Evolutionary conservation across 768 basidiomycete genomes (phyloP).

Genomic region (Hirschioporus abietinus): DNA sequence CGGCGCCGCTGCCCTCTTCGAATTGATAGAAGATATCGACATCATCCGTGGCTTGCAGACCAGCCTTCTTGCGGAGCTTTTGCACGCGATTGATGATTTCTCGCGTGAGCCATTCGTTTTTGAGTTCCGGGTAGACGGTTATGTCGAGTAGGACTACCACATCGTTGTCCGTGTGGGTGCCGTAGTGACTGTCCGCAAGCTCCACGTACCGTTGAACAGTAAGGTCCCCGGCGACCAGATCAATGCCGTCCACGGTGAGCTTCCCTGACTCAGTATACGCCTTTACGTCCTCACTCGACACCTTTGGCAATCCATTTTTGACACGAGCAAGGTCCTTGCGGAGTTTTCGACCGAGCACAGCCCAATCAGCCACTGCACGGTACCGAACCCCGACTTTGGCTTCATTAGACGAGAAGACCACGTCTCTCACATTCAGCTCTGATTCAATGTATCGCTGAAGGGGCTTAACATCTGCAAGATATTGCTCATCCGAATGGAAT

Average conservation of each 20-base stretch:
- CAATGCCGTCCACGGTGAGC: conserved; percentile 83
- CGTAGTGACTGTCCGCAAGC: conserved; percentile 51
- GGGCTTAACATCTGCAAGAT: conserved; percentile 79
- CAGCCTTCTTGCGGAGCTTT: conserved; percentile 92
- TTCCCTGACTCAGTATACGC: conserved; percentile 67
- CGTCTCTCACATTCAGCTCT: conserved; percentile 90
- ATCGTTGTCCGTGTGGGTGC: conserved; percentile 88
- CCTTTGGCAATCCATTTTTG: conserved; percentile 75
- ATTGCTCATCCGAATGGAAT: conserved; percentile 84
- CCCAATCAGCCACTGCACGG: conserved; percentile 91
- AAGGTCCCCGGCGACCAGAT: conserved; percentile 86
- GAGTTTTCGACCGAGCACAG: conserved; percentile 88
- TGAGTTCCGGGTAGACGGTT: conserved; percentile 79
- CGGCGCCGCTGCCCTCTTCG: conserved; percentile 59
- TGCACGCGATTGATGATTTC: conserved; percentile 92
- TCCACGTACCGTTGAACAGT: conserved; percentile 90
- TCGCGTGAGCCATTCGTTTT: conserved; percentile 82
- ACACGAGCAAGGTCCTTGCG: conserved; percentile 89
- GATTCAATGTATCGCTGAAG: conserved; percentile 87
- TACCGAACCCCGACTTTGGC: conserved; percentile 81
- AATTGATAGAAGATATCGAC: conserved; percentile 84
- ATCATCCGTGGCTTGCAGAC: conserved; percentile 92
- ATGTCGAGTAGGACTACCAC: conserved; percentile 93
- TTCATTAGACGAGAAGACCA: conserved; percentile 89
- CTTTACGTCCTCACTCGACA: conserved; percentile 81